A percentile compares a stretch with the other conserved stretches of the same genome.
Evolutionary conservation across 129 eudicot species (phyloP).

Genomic region (Centella asiatica): DNA sequence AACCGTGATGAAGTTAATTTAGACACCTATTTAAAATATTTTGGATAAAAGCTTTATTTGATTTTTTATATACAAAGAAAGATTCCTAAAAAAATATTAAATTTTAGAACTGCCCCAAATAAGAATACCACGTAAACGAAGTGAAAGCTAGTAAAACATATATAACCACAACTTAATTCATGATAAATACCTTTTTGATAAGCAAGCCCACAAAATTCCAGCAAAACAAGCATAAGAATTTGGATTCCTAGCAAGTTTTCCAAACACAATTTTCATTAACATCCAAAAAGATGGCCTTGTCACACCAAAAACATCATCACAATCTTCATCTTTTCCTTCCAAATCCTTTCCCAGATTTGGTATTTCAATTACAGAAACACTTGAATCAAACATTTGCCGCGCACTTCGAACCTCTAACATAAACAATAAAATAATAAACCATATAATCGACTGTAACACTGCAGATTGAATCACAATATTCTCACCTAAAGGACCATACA

Average conservation of each 20-base stretch:
- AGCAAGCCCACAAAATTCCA: slow-evolving; percentile 36
- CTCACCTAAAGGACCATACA: slow-evolving; percentile 44
- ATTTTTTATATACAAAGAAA: too few relatives aligned
- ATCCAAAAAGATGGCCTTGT: slow-evolving; percentile 14
- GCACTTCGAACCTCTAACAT: slow-evolving; percentile 34
- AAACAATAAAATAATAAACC: slow-evolving; percentile 33
- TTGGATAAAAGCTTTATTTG: too few relatives aligned
- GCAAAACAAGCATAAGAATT: slow-evolving; percentile 31
- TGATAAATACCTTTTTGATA: slow-evolving; percentile 26
- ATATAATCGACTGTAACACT: slow-evolving; percentile 37
- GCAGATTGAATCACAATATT: slow-evolving; percentile 43
- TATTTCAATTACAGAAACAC: background rate
- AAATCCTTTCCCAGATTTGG: slow-evolving; percentile 6
- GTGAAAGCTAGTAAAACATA: too few relatives aligned
- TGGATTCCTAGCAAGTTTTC: slow-evolving; percentile 38
- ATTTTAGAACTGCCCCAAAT: too few relatives aligned
- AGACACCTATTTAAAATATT: too few relatives aligned
- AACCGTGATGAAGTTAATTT: too few relatives aligned
- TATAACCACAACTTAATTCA: too few relatives aligned
- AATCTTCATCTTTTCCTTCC: slow-evolving; percentile 12
- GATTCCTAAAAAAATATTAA: too few relatives aligned
- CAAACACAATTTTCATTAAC: slow-evolving; percentile 26
- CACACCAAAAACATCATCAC: background rate
- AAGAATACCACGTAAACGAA: too few relatives aligned
- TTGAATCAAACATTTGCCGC: slow-evolving; percentile 5